Base-by-base conservation (phyloP, 2,329 filamentous ascomycete genomes). In the Hypoxylon sp. region DNA sequence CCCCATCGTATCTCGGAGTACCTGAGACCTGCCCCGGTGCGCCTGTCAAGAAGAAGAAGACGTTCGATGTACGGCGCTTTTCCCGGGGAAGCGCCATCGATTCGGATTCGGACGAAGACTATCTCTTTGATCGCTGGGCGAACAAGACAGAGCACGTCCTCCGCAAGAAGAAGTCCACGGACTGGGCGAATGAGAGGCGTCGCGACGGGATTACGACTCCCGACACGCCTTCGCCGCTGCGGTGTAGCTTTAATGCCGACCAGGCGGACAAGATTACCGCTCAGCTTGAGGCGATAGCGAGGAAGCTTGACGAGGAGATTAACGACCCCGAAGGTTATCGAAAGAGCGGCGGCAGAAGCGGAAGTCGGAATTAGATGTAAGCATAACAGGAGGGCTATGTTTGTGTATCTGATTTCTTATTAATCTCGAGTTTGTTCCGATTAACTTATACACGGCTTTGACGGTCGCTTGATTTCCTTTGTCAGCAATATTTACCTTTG, bases 51-150 rank as follows among this genome's bases (percentile, higher is more conserved):
- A 37, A 68, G 33, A 37, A 19, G 10, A 42, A 35, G 19, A 19
- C 19, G 5, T 44, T 22, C 4, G 17, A 33, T 13, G 1, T 9
- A 44, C 17, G 17, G 1, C 13, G 13, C n/a, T 13, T 24, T 19
- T 39, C 33, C 1, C 3, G 3, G 39, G 31, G 17, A n/a, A 35
- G 31, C 55, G 10, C 3, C 24, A 14, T 3, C 17, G 13, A 35
- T 14, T 29, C 14, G 1, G 35, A 39, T 26, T 24, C 60, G 1
- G 55, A 67, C 33, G 59, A 66, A 11, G 60, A 68, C 52, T 5
- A 37, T n/a, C 35, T 58, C 5, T 60, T 47, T 10, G 67, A 72
- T 42, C 67, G 61, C 10, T 63, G 55, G 14, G 67, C 55, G 22
- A 57, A 55, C 37, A 31, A 26, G 17, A 8, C 4, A 2, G 29